Evolutionary conservation across 306 rosid genomes (phyloP).

Genomic region (Lathyrus sativus): DNA sequence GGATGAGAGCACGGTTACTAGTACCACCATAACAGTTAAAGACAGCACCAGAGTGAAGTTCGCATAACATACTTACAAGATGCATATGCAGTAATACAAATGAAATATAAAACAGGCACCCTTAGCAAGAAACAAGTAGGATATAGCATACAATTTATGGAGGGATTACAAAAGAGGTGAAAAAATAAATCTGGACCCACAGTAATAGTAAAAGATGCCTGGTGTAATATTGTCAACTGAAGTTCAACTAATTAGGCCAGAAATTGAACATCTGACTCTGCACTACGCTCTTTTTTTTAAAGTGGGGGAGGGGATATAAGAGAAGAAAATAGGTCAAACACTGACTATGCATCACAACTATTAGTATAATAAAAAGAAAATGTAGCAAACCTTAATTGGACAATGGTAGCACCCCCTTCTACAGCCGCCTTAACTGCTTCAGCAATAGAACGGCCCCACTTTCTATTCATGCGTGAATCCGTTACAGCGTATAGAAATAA

Average conservation of each 20-base stretch:
- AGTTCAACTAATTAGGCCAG: background rate
- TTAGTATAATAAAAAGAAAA: conserved; percentile 12
- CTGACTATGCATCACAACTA: conserved; percentile 8
- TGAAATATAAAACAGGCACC: conserved; percentile 6
- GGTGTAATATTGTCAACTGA: background rate
- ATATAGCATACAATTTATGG: background rate
- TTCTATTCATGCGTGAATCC: conserved; percentile 78
- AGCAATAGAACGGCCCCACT: conserved; percentile 84
- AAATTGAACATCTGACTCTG: conserved; percentile 2
- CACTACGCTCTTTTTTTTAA: background rate
- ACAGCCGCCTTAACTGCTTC: conserved; percentile 89
- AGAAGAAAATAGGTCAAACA: background rate
- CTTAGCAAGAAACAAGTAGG: conserved; percentile 5
- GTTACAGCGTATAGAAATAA: conserved; percentile 86
- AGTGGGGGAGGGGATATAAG: background rate
- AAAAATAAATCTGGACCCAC: background rate
- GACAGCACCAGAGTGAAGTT: conserved; percentile 13
- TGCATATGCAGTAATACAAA: background rate
- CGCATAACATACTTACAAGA: background rate
- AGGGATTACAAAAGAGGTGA: background rate
- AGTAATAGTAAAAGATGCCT: background rate
- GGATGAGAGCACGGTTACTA: background rate
- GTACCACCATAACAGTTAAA: background rate
- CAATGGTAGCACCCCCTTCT: conserved; percentile 90
- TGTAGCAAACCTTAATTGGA: conserved; percentile 79